Evolutionary conservation across 2,329 filamentous ascomycete genomes (phyloP), one percentile per base, ranked within the genome.

Genomic region (Pseudocercospora cruenta): DNA sequence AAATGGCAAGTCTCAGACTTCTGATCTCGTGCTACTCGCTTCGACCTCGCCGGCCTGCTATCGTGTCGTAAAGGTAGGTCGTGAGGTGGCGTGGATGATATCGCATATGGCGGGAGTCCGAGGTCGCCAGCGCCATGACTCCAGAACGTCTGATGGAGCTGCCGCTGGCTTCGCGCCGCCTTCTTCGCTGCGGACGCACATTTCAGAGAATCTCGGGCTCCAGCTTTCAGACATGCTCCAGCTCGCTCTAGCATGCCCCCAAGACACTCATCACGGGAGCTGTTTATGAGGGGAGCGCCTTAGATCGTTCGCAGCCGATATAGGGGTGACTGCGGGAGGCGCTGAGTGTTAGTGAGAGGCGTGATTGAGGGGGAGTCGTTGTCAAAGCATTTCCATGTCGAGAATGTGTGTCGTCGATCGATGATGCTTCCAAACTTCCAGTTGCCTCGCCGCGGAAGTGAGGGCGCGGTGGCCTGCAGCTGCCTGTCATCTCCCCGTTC

Each of bases 241-340:
- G 84, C 84, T 73, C 83, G 84, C 84, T 87, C 85, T 76, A 87
- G 84, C 85, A 87, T 87, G 75, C 80, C 80, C 55, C 28, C 28
- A 22, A 58, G 28, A 58, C 28, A 36, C 14, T 43, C 55, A 58
- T 58, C 55, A 58, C 54, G 54, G 16, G n/a, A n/a, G 14, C n/a
- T 36, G 8, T n/a, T 28, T 8, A 22, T 10, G 6, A 6, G 4
- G 6, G 45, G 22, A n/a, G 45, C 45, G 19, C 22, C 10, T 49
- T 10, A 49, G 3, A 12, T 49, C 45, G 6, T 21, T 49, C 45
- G 24, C 24, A 55, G 51, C 51, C 26, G 28, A n/a, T 22, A 2
- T 3, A n/a, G 45, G 7, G 19, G 19, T 9, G n/a, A 47, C n/a
- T 47, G 45, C 45, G 21, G 21, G 28, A 10, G 45, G 45, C n/a